A percentile compares a stretch with the other conserved stretches of the same genome.
phyloP scores from a whole-genome alignment of 2,329 filamentous ascomycete genomes.

The Ascochyta lentis region DNA sequence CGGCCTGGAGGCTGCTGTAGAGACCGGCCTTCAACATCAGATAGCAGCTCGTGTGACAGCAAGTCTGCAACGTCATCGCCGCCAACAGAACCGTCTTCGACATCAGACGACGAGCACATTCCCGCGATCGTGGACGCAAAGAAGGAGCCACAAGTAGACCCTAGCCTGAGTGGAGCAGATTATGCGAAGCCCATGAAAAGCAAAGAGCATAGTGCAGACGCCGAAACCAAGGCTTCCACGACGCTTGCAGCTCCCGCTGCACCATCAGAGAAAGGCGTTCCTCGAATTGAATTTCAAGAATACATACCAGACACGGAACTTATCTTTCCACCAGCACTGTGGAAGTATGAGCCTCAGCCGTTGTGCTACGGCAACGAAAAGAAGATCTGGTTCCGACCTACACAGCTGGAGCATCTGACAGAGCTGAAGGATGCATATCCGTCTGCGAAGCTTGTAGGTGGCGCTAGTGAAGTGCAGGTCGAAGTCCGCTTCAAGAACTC shows the following conservation, averaged over 20 bases:
- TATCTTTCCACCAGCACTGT: constrained; percentile 86
- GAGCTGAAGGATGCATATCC: constrained; percentile 87
- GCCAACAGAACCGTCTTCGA: constrained; percentile 35
- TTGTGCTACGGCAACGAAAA: constrained; percentile 90
- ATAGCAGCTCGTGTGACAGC: constrained; percentile 36
- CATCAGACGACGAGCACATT: constrained; percentile 39
- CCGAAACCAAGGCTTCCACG: constrained; percentile 60
- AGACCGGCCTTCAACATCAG: constrained; percentile 33
- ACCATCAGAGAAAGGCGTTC: constrained; percentile 58
- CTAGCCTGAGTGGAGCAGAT: constrained; percentile 36
- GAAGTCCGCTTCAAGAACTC: constrained; percentile 97
- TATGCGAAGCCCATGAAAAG: constrained; percentile 48
- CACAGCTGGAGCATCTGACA: constrained; percentile 81
- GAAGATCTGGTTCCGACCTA: constrained; percentile 90
- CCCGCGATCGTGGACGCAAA: constrained; percentile 32
- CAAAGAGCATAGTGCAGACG: constrained; percentile 31
- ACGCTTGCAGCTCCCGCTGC: constrained; percentile 50
- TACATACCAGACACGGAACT: constrained; percentile 90
- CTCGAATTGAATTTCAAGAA: constrained; percentile 80
- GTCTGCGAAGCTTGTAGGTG: constrained; percentile 91
- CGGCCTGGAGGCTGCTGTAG: constrained; percentile 49
- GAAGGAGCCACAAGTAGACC: constrained; percentile 29
- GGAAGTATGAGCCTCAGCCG: constrained; percentile 78
- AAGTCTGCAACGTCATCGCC: constrained; percentile 39
- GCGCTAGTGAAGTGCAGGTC: constrained; percentile 95